Percentiles rank a stretch among this genome's conserved stretches.
Evolutionary conservation across 495 filamentous ascomycete species (phyloP).

Genomic region (Penicillium flavigenum): DNA sequence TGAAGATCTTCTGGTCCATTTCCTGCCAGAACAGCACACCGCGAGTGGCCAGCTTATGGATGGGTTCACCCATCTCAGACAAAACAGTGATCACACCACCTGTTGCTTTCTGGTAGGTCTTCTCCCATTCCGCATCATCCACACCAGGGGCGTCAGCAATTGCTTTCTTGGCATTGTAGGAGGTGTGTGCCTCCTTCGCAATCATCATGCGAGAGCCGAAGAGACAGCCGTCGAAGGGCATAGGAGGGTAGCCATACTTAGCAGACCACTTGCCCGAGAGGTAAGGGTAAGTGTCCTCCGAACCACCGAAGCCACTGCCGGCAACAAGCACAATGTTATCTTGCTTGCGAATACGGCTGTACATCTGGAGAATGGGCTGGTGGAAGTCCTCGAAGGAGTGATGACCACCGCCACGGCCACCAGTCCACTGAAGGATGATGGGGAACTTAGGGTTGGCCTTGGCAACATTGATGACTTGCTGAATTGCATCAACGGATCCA

Average conservation of each 20-base stretch:
- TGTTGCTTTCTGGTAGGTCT: slow-evolving; percentile 88
- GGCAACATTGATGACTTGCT: slow-evolving; percentile 49
- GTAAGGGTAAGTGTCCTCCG: slow-evolving; percentile 50
- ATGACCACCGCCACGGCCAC: slow-evolving; percentile 52
- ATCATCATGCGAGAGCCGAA: slow-evolving; percentile 53
- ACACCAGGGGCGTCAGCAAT: slow-evolving; percentile 89
- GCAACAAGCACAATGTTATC: slow-evolving; percentile 49
- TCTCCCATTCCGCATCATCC: slow-evolving; percentile 89
- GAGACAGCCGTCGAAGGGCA: slow-evolving; percentile 52
- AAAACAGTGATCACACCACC: slow-evolving; percentile 96
- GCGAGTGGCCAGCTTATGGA: slow-evolving; percentile 94
- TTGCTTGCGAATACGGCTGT: slow-evolving; percentile 43
- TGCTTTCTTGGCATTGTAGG: slow-evolving; percentile 88
- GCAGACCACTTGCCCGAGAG: slow-evolving; percentile 47
- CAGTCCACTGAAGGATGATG: slow-evolving; percentile 53
- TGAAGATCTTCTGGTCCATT: slow-evolving; percentile 98
- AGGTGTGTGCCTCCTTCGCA: slow-evolving; percentile 79
- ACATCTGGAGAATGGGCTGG: slow-evolving; percentile 45
- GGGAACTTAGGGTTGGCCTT: slow-evolving; percentile 47
- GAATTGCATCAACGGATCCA: slow-evolving; percentile 44
- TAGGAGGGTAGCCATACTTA: slow-evolving; percentile 39
- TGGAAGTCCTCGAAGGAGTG: slow-evolving; percentile 56
- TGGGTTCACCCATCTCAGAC: slow-evolving; percentile 98
- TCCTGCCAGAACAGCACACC: slow-evolving; percentile 96
- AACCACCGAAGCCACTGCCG: slow-evolving; percentile 49